Conservation (phyloP, 352 stramenopile species). For the Pythium insidiosum region DNA sequence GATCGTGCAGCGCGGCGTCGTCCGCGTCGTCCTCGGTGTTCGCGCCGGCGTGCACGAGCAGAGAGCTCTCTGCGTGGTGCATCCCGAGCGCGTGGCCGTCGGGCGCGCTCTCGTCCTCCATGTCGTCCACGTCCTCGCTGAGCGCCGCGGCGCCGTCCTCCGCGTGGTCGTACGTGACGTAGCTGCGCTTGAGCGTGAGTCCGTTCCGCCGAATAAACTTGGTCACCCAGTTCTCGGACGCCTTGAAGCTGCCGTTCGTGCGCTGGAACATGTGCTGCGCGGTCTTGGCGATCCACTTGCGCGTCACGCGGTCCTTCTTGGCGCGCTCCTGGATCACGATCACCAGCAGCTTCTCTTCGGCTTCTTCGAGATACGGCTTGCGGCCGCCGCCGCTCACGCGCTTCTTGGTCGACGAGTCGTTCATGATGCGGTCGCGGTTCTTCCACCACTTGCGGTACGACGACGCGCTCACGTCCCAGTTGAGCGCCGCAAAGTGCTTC, state of each 20-base stretch:
- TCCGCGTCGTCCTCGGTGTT: too few relatives aligned
- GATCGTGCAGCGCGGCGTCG: too few relatives aligned
- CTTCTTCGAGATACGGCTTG: conserved; percentile 61
- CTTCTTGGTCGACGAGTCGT: conserved; percentile 62
- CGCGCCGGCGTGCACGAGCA: too few relatives aligned
- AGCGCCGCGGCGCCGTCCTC: neutral
- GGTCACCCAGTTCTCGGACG: conserved; percentile 77
- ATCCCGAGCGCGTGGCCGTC: too few relatives aligned
- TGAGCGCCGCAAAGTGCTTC: conserved; percentile 62
- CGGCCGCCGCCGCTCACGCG: conserved; percentile 58
- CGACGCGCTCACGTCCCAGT: conserved; percentile 70
- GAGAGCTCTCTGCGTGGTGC: too few relatives aligned
- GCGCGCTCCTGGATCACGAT: conserved; percentile 67
- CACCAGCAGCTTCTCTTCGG: conserved; percentile 65
- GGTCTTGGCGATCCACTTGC: conserved; percentile 81
- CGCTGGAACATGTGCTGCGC: conserved; percentile 82
- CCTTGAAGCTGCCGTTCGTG: conserved; percentile 61
- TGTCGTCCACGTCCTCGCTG: neutral
- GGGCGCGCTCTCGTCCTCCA: too few relatives aligned
- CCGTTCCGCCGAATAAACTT: conserved; percentile 79
- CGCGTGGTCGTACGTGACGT: conserved; percentile 56
- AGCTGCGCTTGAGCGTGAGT: conserved; percentile 70
- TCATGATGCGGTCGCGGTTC: conserved; percentile 73
- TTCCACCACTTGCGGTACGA: conserved; percentile 84
- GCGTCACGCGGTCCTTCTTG: conserved; percentile 72